A percentile compares a stretch with the other conserved stretches of the same genome.
Evolutionary conservation across 257 asterid species (phyloP).

Genomic region (Solanum stenotomum): DNA sequence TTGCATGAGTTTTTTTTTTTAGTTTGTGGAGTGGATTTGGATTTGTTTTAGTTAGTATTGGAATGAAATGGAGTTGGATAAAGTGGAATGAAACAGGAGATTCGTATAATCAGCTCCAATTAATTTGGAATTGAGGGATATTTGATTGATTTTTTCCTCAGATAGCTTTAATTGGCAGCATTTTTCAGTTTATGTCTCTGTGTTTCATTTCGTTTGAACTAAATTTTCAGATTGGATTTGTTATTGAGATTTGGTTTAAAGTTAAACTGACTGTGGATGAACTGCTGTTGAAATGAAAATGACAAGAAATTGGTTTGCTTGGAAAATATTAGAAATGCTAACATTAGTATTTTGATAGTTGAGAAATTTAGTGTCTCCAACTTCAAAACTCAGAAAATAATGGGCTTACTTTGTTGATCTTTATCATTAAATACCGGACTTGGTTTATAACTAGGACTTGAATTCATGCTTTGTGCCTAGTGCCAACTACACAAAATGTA

Average conservation of each 20-base stretch:
- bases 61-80: neutral
- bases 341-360: neutral
- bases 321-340: neutral
- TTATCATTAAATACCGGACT: neutral
- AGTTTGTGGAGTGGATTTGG: neutral
- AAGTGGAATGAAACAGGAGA: neutral
- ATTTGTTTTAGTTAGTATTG: neutral
- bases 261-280: neutral
- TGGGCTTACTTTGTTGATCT: neutral
- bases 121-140: neutral
- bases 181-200: neutral
- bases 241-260: neutral
- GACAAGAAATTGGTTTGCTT: neutral
- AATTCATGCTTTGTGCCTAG: neutral
- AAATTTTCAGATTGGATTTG: neutral
- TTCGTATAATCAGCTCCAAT: neutral
- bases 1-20: neutral
- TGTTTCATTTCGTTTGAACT: neutral
- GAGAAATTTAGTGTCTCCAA: neutral
- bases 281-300: neutral
- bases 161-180: neutral
- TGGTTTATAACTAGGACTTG: neutral
- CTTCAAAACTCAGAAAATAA: neutral
- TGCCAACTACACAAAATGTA: neutral
- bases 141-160: neutral